Conservation (phyloP, 106 monocot genomes). For the Phalaenopsis equestris region DNA sequence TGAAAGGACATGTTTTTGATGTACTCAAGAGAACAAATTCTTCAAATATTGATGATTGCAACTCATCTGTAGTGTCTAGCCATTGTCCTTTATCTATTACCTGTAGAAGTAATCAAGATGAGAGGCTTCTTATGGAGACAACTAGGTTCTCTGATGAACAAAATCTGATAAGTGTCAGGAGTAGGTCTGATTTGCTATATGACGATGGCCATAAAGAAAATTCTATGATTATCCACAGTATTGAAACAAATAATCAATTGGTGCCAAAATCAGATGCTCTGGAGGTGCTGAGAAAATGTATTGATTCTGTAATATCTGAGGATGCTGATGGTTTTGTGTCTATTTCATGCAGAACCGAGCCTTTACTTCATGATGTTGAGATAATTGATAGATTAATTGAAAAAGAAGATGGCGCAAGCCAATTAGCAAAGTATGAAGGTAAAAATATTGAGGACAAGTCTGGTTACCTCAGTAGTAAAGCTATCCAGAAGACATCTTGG, state of each 20-base stretch:
- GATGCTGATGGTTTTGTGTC: conserved; percentile 54
- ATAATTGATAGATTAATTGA: neutral
- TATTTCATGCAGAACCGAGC: conserved; percentile 31
- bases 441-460: neutral
- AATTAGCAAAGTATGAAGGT: conserved; percentile 2
- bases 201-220: conserved; percentile 13
- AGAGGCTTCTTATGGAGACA: neutral
- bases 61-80: neutral
- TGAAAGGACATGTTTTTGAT: too few relatives aligned
- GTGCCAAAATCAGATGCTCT: conserved; percentile 13
- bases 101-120: conserved; percentile 13
- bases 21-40: neutral
- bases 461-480: neutral
- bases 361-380: conserved; percentile 12
- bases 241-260: conserved; percentile 6
- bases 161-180: neutral
- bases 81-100: conserved; percentile 1
- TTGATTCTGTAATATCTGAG: conserved; percentile 15
- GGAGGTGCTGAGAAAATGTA: conserved; percentile 13
- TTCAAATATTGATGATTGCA: neutral
- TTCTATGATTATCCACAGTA: neutral
- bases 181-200: neutral
- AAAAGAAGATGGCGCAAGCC: conserved; percentile 5
- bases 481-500: conserved; percentile 6
- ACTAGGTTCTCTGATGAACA: neutral